phyloP scores from a whole-genome alignment of 2,329 filamentous ascomycete species.

The Fusarium chlamydosporum region DNA sequence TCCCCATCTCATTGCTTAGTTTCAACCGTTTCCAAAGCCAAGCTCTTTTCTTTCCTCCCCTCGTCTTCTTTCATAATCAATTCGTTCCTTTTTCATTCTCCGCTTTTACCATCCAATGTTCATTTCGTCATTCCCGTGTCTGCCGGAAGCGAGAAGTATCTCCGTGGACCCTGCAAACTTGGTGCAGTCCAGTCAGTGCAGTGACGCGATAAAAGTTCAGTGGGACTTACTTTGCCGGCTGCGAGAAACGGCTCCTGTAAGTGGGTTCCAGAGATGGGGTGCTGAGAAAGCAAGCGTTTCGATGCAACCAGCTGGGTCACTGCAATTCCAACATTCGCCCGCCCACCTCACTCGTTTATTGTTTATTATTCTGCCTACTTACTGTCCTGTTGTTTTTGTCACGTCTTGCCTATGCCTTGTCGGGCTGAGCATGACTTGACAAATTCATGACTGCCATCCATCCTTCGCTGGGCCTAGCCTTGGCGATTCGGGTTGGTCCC shows the following conservation, averaged over 20 bases:
- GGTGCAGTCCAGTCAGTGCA: not conserved
- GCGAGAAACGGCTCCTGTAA: conserved; percentile 24
- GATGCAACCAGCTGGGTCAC: conserved; percentile 26
- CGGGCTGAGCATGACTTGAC: conserved; percentile 30
- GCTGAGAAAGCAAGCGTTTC: conserved; percentile 19
- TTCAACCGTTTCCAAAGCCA: conserved; percentile 27
- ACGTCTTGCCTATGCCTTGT: conserved; percentile 27
- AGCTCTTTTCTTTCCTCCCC: conserved; percentile 10
- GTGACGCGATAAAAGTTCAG: conserved; percentile 42
- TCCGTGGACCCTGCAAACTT: conserved; percentile 39
- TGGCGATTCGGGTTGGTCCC: conserved; percentile 33
- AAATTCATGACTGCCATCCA: conserved; percentile 28
- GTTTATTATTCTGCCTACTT: not conserved
- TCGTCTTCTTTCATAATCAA: conserved; percentile 24
- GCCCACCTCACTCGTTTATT: conserved; percentile 6
- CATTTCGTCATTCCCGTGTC: conserved; percentile 37
- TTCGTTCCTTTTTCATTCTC: conserved; percentile 21
- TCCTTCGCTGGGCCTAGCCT: conserved; percentile 21
- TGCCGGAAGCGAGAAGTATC: conserved; percentile 43
- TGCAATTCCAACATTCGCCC: conserved; percentile 22
- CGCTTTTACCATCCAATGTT: conserved; percentile 32
- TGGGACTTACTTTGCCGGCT: conserved; percentile 35
- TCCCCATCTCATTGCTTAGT: conserved; percentile 9
- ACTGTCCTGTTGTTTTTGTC: conserved; percentile 1
- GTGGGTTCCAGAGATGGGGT: conserved; percentile 21